Evolutionary conservation across 257 asterid species (phyloP), one percentile per base, ranked within the genome.

Genomic region (Solanum pimpinellifolium): DNA sequence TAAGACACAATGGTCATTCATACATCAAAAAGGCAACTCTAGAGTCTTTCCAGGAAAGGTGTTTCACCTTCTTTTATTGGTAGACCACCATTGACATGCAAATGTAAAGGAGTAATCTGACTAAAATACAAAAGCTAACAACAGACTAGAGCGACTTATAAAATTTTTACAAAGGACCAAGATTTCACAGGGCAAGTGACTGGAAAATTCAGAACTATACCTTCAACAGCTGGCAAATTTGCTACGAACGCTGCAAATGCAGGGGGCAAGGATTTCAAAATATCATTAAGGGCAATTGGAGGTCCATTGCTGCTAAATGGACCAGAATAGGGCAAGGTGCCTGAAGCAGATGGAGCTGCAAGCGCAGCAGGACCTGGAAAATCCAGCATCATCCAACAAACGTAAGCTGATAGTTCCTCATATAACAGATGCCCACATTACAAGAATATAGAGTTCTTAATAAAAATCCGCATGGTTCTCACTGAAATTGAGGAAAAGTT

Each of bases 211-310:
- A n/a, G 74, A 86, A 20, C 8, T 46, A 83, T 89, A 97, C 99
- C 99, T 87, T 95, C 98, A 88, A 95, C 95, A 78, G 93, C 90
- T 47, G 98, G 99, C 91, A 95, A 91, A 90, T 89, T 94, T 16
- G 93, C 88, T 35, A 89, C 88, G 70, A 97, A 97, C 52, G 92
- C 87, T n/a, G 95, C 94, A 73, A 95, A 88, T 75, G 96, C 85
- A 87, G 99, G 98, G 41, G 99, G 95, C 83, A 95, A 89, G 49
- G 85, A 84, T 92, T 94, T 97, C 90, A 92, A 74, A 59, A 90
- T 84, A 88, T 93, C 94, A 89, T 86, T 87, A 42, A 86, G 81
- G 42, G 93, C 77, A 88, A 88, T 90, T 85, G 91, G 90, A 86
- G 96, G 70, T 86, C 93, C 97, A 70, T 89, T 92, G 86, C 87